phyloP scores from a whole-genome alignment of 331 rosid species.

The Saraca asoca region DNA sequence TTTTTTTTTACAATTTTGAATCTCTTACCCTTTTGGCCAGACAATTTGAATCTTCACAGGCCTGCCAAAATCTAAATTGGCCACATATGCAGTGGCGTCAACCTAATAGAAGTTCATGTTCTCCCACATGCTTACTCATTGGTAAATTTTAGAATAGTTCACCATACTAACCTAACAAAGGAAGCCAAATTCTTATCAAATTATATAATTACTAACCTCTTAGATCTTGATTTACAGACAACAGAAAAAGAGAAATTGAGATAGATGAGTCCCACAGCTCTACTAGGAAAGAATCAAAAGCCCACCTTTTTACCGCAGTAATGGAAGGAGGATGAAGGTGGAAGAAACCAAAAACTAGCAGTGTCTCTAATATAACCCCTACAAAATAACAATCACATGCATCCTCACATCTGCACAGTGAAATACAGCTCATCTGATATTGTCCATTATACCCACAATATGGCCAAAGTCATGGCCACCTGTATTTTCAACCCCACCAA shows the following conservation, averaged over 20 bases:
- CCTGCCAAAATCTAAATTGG: neutral
- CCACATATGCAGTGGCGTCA: neutral
- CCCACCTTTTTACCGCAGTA: slow-evolving; percentile 33
- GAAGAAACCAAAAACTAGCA: slow-evolving; percentile 26
- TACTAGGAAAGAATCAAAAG: slow-evolving; percentile 43
- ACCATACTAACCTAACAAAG: slow-evolving; percentile 2
- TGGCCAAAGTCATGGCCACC: slow-evolving; percentile 18
- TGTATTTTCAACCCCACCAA: slow-evolving; percentile 53
- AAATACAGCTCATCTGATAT: slow-evolving; percentile 27
- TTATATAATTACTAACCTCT: slow-evolving; percentile 32
- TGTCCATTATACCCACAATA: slow-evolving; percentile 29
- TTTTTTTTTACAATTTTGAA: no score
- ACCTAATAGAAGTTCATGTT: neutral
- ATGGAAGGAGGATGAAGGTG: slow-evolving; percentile 23
- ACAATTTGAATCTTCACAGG: neutral
- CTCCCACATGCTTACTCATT: neutral
- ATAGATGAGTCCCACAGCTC: slow-evolving; percentile 31
- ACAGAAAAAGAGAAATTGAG: slow-evolving; percentile 7
- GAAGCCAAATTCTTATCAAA: slow-evolving; percentile 26
- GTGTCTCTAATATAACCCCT: slow-evolving; percentile 46
- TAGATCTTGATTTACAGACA: slow-evolving; percentile 44
- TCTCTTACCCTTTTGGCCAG: no score
- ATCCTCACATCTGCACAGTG: slow-evolving; percentile 36
- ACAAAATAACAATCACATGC: slow-evolving; percentile 48
- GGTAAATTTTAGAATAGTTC: neutral